phyloP scores from a whole-genome alignment of 176 grass and related monocot species.

The Rhynchospora breviuscula region DNA sequence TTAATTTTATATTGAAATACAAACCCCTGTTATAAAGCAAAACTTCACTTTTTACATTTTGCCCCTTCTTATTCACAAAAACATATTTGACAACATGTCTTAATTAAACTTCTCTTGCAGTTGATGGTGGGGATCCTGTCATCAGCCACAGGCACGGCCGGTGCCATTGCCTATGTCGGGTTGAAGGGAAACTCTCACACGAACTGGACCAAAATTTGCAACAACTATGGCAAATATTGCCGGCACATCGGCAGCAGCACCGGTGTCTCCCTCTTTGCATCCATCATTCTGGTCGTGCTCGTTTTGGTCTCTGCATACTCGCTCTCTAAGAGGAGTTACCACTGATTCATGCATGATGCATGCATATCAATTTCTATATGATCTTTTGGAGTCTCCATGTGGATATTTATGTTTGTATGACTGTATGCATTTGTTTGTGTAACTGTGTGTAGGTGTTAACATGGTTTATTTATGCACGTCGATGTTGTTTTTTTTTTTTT shows the following conservation, averaged over 20 bases:
- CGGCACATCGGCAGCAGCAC: conserved; percentile 35
- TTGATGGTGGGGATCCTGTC: conserved; percentile 59
- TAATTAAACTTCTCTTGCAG: conserved; percentile 26
- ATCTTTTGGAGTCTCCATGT: not conserved
- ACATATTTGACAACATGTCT: not conserved
- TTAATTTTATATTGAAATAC: not conserved
- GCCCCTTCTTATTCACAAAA: not conserved
- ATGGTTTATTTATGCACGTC: not conserved
- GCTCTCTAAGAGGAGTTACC: conserved; percentile 45
- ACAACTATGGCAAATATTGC: conserved; percentile 55
- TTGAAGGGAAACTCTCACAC: conserved; percentile 66
- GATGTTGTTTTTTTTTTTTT: not conserved
- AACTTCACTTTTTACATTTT: not conserved
- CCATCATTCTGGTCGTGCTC: conserved; percentile 47
- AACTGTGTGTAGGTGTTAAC: not conserved
- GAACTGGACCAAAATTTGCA: conserved; percentile 56
- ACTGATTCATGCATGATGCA: not conserved
- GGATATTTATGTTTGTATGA: not conserved
- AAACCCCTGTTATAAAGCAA: not conserved
- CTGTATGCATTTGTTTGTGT: not conserved
- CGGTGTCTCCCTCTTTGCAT: conserved; percentile 33
- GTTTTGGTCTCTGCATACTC: conserved; percentile 39
- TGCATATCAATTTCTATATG: not conserved
- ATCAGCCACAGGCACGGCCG: conserved; percentile 53
- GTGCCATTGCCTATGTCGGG: conserved; percentile 52